Evolutionary conservation across 1,139 yeast species (phyloP).

Genomic region (Chernovozyma aurita): DNA sequence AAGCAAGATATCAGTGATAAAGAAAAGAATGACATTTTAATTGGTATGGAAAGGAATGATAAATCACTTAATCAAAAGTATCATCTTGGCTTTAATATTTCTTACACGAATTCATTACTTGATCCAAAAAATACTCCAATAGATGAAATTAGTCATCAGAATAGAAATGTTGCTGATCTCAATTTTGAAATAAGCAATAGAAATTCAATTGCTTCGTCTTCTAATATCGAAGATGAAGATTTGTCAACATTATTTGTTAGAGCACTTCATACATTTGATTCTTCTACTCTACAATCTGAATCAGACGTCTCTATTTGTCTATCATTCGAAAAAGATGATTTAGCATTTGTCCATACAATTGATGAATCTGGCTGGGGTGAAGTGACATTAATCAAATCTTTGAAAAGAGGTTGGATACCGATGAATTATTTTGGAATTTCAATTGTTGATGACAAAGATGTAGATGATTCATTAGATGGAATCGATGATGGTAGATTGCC

Average conservation of each 20-base stretch:
- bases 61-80: slow-evolving; percentile 8
- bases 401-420: slow-evolving; percentile 94
- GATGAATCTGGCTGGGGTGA: slow-evolving; percentile 99
- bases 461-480: slow-evolving; percentile 11
- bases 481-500: slow-evolving; percentile 25
- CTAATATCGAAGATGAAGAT: slow-evolving; percentile 29
- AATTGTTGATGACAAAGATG: slow-evolving; percentile 30
- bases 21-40: slow-evolving; percentile 15
- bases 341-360: slow-evolving; percentile 82
- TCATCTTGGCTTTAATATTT: slow-evolving; percentile 17
- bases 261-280: slow-evolving; percentile 78
- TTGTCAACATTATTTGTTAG: slow-evolving; percentile 46
- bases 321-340: slow-evolving; percentile 73
- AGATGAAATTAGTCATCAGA: neutral
- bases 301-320: slow-evolving; percentile 77
- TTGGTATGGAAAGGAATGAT: slow-evolving; percentile 2
- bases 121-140: slow-evolving; percentile 15
- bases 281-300: slow-evolving; percentile 58
- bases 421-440: slow-evolving; percentile 80
- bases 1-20: slow-evolving; percentile 9
- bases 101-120: slow-evolving; percentile 14
- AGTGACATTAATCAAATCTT: slow-evolving; percentile 68
- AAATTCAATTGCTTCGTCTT: slow-evolving; percentile 3
- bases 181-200: neutral
- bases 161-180: neutral